These are phyloP conservation scores for Vitis amurensis DNA, from an alignment of 164 flowering plant genomes.

Conservation along the genomic window DNA sequence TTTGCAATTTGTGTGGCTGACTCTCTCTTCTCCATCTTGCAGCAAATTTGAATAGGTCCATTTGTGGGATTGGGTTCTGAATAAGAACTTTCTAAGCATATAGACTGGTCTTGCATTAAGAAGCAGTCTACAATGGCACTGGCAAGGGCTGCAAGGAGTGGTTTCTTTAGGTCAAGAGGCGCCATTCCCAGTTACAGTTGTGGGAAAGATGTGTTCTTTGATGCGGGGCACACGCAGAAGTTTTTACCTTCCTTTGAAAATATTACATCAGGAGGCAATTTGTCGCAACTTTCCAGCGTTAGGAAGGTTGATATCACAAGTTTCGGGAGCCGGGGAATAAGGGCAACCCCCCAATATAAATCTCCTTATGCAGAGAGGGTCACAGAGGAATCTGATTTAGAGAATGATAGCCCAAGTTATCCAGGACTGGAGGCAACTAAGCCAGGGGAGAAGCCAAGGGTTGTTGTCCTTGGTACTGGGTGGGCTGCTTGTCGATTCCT, in stretches of 20 bases:
- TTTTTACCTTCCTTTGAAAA: conserved; percentile 19
- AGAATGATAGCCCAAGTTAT: conserved; percentile 26
- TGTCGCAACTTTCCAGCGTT: conserved; percentile 21
- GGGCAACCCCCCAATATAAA: conserved; percentile 38
- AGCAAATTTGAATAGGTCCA: conserved; percentile 1
- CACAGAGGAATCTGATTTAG: conserved; percentile 48
- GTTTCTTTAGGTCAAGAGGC: conserved; percentile 43
- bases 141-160: conserved; percentile 50
- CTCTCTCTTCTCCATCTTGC: background rate
- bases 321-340: conserved; percentile 51
- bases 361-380: conserved; percentile 40
- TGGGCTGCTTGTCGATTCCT: conserved; percentile 93
- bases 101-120: background rate
- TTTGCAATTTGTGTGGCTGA: background rate
- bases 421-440: conserved; percentile 68
- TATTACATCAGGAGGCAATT: conserved; percentile 9
- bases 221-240: conserved; percentile 5
- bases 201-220: conserved; percentile 19
- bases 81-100: background rate
- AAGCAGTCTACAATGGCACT: conserved; percentile 41
- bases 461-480: conserved; percentile 82
- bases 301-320: conserved; percentile 11
- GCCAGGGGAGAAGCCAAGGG: conserved; percentile 78
- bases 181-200: conserved; percentile 18
- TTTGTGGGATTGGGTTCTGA: background rate